These are phyloP conservation scores for Exophiala calicioides DNA, from an alignment of 2,329 filamentous ascomycete genomes.

Conservation along the genomic window DNA sequence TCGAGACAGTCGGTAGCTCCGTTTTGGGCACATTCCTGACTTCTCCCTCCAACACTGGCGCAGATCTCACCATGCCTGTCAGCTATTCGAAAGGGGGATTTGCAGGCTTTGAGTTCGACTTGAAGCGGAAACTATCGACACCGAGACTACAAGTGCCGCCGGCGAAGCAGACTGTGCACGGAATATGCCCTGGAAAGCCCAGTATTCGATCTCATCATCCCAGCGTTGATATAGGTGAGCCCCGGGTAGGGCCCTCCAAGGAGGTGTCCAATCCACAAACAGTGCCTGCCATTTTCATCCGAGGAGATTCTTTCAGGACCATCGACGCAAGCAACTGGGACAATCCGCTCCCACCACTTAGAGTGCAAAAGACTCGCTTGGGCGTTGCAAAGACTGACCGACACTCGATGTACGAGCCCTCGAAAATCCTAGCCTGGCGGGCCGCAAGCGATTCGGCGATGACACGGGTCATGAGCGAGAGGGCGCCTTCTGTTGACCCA, in stretches of 20 bases:
- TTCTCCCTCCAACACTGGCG: slow-evolving; percentile 10
- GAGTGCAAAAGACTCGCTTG: slow-evolving; percentile 7
- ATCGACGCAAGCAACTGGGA: slow-evolving; percentile 24
- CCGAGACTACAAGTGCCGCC: slow-evolving; percentile 11
- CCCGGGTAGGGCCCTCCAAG: not conserved
- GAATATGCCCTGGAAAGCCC: slow-evolving; percentile 7
- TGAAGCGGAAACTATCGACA: slow-evolving; percentile 9
- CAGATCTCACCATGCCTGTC: not conserved
- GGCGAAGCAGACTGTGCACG: slow-evolving; percentile 13
- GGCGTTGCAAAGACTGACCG: slow-evolving; percentile 2
- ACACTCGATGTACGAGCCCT: slow-evolving; percentile 24
- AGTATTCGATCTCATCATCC: slow-evolving; percentile 21
- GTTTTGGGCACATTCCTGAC: slow-evolving; percentile 14
- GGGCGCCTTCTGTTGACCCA: slow-evolving; percentile 8
- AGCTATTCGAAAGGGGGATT: not conserved
- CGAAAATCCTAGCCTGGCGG: slow-evolving; percentile 18
- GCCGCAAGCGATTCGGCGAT: slow-evolving; percentile 23
- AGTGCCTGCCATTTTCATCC: slow-evolving; percentile 3
- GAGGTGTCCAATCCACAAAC: not conserved
- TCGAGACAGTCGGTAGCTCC: slow-evolving; percentile 19
- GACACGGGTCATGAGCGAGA: slow-evolving; percentile 6
- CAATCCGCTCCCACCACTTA: slow-evolving; percentile 5
- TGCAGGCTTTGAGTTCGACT: slow-evolving; percentile 10
- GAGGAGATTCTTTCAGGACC: slow-evolving; percentile 20
- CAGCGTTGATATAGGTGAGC: slow-evolving; percentile 11